Base-by-base conservation (phyloP, 345 rosid genomes). In the Litchi chinensis region DNA sequence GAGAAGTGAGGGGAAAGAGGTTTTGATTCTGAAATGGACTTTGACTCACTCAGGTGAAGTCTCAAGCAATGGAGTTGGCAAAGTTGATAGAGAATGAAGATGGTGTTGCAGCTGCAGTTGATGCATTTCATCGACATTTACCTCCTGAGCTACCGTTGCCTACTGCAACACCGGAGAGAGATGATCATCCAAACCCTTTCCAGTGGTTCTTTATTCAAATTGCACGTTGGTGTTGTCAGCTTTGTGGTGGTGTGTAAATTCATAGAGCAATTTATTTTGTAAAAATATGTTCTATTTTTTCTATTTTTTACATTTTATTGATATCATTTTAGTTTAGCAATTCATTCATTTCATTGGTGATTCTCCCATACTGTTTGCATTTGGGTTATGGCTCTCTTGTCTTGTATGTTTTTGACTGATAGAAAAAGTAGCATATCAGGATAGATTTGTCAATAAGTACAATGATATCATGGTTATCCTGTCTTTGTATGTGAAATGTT, bases 101-200 rank as follows among this genome's bases (percentile, higher is more conserved):
- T 67, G 99, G 99, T 28, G 98, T 96, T 65, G 95, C 92, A 0
- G 91, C 91, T 56, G 97, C 99, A 10, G 97, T 96, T 39, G 89
- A 91, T 77, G 97, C 95, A 50, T 96, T 96, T 83, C 98, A 96
- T 79, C 83, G 90, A 77, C 97, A 96, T 84, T 87, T 96, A 43
- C 99, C 99, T 44, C 71, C 75, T 0, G 92, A 90, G 83, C 75
- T 93, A 69, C 98, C 99, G 39, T 26, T 90, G 73, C 88, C 90
- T 0, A 41, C 60, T 19, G 72, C 86, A 18, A 71, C 84, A 0
- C 83, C 83, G 3, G 90, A 84, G 22, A 91, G 85, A 16, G 92
- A 87, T 4, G 89, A 85, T 50, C 59, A 44, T 60, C 90, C 91
- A 41, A 82, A 87, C 80, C 83, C 92, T 59, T n/a, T 93, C 28